These are phyloP conservation scores for Venturiaceae sp. DNA, from an alignment of 2,329 filamentous ascomycete species.

Conservation along the genomic window DNA sequence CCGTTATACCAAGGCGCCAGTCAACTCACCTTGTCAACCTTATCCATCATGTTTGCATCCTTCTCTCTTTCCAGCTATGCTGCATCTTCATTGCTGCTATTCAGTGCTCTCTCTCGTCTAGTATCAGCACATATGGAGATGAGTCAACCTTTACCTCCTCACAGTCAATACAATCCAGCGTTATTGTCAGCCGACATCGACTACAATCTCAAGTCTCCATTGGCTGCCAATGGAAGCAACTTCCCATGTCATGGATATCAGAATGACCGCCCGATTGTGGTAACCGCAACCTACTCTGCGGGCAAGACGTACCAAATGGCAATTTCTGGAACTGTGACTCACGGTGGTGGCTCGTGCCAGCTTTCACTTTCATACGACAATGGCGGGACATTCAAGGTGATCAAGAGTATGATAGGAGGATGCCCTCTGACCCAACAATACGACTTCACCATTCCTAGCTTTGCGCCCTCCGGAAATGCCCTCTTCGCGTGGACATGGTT, in stretches of 20 bases:
- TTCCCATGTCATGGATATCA: conserved; percentile 59
- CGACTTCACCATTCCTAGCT: conserved; percentile 58
- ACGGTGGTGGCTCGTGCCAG: conserved; percentile 91
- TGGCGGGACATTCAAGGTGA: conserved; percentile 70
- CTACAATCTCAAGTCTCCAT: conserved; percentile 34
- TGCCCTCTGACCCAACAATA: conserved; percentile 65
- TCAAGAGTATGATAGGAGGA: conserved; percentile 78
- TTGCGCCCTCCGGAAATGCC: conserved; percentile 62
- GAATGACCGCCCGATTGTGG: neutral
- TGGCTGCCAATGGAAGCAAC: conserved; percentile 49
- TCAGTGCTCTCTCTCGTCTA: neutral
- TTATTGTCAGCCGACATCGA: neutral
- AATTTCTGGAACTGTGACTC: conserved; percentile 55
- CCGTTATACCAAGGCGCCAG: neutral
- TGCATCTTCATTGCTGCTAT: neutral
- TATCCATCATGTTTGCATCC: neutral
- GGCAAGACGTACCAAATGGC: conserved; percentile 54
- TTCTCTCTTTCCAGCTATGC: neutral
- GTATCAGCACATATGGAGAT: conserved; percentile 5
- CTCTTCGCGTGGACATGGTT: conserved; percentile 89
- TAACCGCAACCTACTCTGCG: conserved; percentile 33
- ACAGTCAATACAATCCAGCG: neutral
- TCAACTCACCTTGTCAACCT: neutral
- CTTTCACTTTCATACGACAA: conserved; percentile 74
- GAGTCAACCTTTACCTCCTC: neutral